Conservation (phyloP, 2,329 filamentous ascomycete species). For the Monosporascus sp. region DNA sequence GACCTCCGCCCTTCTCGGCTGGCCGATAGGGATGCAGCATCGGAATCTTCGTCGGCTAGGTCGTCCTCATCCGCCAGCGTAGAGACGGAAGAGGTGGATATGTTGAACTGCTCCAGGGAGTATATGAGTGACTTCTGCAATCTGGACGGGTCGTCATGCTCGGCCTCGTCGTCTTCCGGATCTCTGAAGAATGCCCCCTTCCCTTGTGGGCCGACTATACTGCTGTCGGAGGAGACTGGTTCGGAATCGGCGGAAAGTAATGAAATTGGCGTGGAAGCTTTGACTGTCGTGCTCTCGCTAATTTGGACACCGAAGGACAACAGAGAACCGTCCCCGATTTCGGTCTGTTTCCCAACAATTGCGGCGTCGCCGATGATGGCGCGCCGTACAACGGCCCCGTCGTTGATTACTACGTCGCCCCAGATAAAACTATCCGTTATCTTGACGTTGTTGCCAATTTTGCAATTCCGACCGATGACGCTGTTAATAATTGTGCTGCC, state of each 20-base stretch:
- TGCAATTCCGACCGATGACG: constrained; percentile 77
- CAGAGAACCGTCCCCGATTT: constrained; percentile 65
- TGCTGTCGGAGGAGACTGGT: constrained; percentile 34
- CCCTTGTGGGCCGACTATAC: constrained; percentile 43
- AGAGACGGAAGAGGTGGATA: constrained; percentile 51
- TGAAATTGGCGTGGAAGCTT: constrained; percentile 29
- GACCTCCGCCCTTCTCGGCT: constrained; percentile 59
- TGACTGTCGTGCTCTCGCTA: constrained; percentile 51
- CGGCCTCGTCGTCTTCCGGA: constrained; percentile 43
- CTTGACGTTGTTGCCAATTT: constrained; percentile 76
- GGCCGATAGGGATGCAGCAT: constrained; percentile 48
- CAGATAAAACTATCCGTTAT: constrained; percentile 81
- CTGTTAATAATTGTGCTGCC: constrained; percentile 66
- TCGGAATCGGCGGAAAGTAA: constrained; percentile 33
- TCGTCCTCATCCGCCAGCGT: constrained; percentile 58
- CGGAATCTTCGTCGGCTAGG: constrained; percentile 59
- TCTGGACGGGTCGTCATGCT: constrained; percentile 41
- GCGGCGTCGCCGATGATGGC: constrained; percentile 73
- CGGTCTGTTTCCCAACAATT: constrained; percentile 64
- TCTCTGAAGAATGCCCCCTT: constrained; percentile 45
- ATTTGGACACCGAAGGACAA: constrained; percentile 75
- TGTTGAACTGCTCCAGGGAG: constrained; percentile 44
- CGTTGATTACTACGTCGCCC: constrained; percentile 74
- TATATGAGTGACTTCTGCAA: constrained; percentile 54
- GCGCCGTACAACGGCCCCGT: constrained; percentile 63